Base-by-base conservation (phyloP, 305 asterid species). In the Ilex paraguariensis region DNA sequence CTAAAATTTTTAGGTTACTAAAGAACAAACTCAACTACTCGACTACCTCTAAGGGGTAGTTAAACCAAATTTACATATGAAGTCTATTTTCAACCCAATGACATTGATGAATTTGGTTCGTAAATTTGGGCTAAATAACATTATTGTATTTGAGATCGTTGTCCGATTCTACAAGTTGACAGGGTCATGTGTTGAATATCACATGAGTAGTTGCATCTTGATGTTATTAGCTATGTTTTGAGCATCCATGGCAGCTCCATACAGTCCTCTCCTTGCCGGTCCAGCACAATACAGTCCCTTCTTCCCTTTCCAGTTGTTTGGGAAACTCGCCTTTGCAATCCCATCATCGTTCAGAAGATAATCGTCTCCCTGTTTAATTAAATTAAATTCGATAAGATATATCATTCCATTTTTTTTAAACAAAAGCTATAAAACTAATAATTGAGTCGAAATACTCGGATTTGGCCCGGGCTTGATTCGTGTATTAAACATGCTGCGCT, bases 271-370 rank as follows among this genome's bases (percentile, higher is more conserved):
- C 54, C 82, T 78, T 44, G 89, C 77, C 68, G 87, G 64, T 51
- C 96, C 95, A 61, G 57, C 81, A 32, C 90, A 87, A 4, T 84
- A 90, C 3, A 87, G 61, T 67, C 95, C 96, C 63, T 85, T 87
- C 40, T 72, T 45, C 5, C 95, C 95, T 69, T 90, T 90, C 97
- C 97, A 90, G 10, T 85, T 80, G 54, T 81, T 65, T 1, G 96
- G 92, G 40, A 21, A 77, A 39, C 15, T 62, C 13, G 33, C 70
- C 69, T 81, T 78, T 10, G 95, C 64, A 48, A 84, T 57, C 60
- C 95, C 96, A 33, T 91, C 84, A 17, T 87, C 83, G 53, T 66
- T 72, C 13, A 91, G 54, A 60, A 86, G 63, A 65, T 73, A 54
- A 16, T 84, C 82, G 70, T 80, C 87, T 7, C 81, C 95, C 87